Conservation (phyloP, 495 filamentous ascomycete species). For the Halenospora varia region DNA sequence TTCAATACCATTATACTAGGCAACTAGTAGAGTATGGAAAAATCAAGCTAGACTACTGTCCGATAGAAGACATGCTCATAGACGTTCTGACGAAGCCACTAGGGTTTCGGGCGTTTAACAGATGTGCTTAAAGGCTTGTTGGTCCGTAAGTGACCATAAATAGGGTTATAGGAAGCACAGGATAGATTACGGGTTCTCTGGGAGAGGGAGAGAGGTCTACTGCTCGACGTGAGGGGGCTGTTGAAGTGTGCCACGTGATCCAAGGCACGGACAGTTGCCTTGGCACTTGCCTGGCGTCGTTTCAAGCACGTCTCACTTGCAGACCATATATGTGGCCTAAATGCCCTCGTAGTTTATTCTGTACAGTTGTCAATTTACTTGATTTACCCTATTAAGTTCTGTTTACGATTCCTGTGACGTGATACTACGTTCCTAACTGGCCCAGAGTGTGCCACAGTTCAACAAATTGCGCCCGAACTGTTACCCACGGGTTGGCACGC, state of each 20-base stretch:
- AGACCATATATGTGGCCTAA: not conserved
- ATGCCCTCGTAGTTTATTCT: not conserved
- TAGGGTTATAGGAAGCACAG: not conserved
- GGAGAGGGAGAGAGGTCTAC: not conserved
- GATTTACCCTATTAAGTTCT: not conserved
- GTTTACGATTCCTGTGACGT: not conserved
- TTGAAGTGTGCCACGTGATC: not conserved
- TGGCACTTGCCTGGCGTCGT: not conserved
- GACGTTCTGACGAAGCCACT: constrained; percentile 11
- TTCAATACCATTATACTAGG: constrained; percentile 14
- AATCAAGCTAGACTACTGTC: not conserved
- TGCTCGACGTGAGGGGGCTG: not conserved
- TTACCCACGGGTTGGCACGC: no score
- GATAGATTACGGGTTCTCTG: not conserved
- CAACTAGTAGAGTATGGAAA: constrained; percentile 4
- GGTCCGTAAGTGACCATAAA: not conserved
- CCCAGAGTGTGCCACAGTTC: no score
- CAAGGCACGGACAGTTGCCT: not conserved
- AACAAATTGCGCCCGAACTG: no score
- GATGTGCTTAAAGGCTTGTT: not conserved
- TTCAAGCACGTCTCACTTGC: not conserved
- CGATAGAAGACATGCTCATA: constrained; percentile 8
- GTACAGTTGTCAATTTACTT: not conserved
- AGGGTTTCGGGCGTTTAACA: not conserved
- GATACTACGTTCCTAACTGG: no score